Conservation (phyloP, 306 rosid species). For the Luffa aegyptiaca region DNA sequence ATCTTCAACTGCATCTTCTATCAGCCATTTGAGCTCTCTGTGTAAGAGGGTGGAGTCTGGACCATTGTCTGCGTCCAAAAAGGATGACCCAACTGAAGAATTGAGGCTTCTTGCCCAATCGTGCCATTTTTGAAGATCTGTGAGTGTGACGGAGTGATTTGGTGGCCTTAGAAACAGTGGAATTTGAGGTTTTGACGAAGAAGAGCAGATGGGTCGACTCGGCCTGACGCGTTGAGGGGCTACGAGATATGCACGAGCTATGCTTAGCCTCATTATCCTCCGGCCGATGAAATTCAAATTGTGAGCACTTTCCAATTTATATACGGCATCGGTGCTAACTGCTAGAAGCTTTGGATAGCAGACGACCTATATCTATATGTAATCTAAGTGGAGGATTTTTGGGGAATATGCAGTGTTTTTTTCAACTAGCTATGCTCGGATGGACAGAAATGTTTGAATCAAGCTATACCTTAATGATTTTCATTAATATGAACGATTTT, state of each 20-base stretch:
- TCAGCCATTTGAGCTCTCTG: slow-evolving; percentile 81
- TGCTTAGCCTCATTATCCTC: slow-evolving; percentile 35
- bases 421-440: too few species aligned
- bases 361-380: too few species aligned
- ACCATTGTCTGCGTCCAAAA: slow-evolving; percentile 51
- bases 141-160: slow-evolving; percentile 31
- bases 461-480: too few species aligned
- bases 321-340: too few species aligned
- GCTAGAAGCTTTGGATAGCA: too few species aligned
- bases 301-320: not conserved
- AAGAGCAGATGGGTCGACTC: slow-evolving; percentile 22
- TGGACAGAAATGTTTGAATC: too few species aligned
- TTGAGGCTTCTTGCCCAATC: slow-evolving; percentile 60
- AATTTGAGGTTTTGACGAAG: slow-evolving; percentile 31
- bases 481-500: too few species aligned
- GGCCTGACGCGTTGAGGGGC: slow-evolving; percentile 14
- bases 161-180: slow-evolving; percentile 68
- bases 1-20: slow-evolving; percentile 52
- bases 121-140: slow-evolving; percentile 62
- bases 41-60: slow-evolving; percentile 52
- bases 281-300: not conserved
- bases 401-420: too few species aligned
- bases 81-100: slow-evolving; percentile 55
- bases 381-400: too few species aligned
- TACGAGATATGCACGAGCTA: slow-evolving; percentile 18